Conservation (phyloP, 768 basidiomycete genomes). For the Hericium erinaceus region DNA sequence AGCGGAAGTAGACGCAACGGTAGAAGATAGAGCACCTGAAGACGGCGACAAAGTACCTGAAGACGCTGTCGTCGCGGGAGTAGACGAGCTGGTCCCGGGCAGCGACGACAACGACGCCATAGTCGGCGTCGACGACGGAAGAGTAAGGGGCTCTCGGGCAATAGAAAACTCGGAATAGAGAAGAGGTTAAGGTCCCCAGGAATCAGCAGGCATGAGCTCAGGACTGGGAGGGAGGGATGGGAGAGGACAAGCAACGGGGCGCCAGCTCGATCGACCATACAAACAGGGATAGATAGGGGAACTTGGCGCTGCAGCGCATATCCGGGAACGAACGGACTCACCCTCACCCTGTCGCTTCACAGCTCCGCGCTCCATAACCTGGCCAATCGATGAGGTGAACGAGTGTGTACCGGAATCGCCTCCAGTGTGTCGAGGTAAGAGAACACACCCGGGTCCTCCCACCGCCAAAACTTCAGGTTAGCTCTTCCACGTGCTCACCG, state of each 20-base stretch:
- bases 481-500: too few species aligned
- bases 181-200: background rate
- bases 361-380: background rate
- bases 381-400: too few species aligned
- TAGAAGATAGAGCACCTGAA: background rate
- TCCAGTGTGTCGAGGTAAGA: too few species aligned
- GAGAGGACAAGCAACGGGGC: background rate
- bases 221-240: background rate
- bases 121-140: background rate
- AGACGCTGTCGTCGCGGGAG: background rate
- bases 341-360: background rate
- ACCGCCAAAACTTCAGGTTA: too few species aligned
- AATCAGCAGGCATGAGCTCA: background rate
- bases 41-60: background rate
- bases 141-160: background rate
- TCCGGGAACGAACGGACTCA: background rate
- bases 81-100: background rate
- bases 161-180: background rate
- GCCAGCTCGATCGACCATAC: background rate
- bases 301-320: background rate
- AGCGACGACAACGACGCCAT: background rate
- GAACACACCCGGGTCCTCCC: too few species aligned
- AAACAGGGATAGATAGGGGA: background rate
- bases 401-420: too few species aligned
- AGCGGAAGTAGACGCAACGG: background rate